Base-by-base conservation (phyloP, 2,329 filamentous ascomycete genomes). In the Aspergillus sp. region DNA sequence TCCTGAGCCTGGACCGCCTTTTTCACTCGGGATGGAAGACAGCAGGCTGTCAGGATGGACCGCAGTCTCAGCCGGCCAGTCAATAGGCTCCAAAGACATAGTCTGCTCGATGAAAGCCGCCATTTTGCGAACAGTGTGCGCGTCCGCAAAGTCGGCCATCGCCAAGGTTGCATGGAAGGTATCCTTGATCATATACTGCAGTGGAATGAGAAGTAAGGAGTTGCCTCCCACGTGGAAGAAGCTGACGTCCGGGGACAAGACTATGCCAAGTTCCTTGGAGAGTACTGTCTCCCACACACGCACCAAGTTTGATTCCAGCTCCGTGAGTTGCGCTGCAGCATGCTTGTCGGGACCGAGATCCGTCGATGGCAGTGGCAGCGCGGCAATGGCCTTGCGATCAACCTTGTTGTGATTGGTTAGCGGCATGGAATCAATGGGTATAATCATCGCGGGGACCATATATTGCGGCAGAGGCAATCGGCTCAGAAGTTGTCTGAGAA, bases 1-100 rank as follows among this genome's bases (percentile, higher is more conserved):
- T n/a, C 24, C 30, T 20, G 17, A 32, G 13, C n/a, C 9, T 4
- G 10, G 8, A 19, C 24, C 8, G 33, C 16, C n/a, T 22, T 47
- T n/a, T 41, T 45, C 4, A 50, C 9, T 17, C 45, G 48, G 48
- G 17, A 42, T 19, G 33, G 33, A 9, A 49, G 33, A 19, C 26
- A 41, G 33, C 20, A 3, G 20, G 20, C 20, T 22, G 20, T 22
- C 20, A 22, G 20, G 20, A 22, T 22, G 3, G 20, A 22, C 20
- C n/a, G 42, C 43, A 22, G 69, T 76, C 54, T 78, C 74, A 4
- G 38, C 14, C 1, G 68, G 64, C 75, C 76, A 78, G 53, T 76
- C 64, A 35, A 77, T 70, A 13, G 19, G 5, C 11, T 45, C 11
- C 7, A 19, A 13, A 11, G 10, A 22, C 7, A 20, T 6, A 50